Evolutionary conservation across 129 eudicot species (phyloP).

Genomic region (Kitagawia praeruptora): DNA sequence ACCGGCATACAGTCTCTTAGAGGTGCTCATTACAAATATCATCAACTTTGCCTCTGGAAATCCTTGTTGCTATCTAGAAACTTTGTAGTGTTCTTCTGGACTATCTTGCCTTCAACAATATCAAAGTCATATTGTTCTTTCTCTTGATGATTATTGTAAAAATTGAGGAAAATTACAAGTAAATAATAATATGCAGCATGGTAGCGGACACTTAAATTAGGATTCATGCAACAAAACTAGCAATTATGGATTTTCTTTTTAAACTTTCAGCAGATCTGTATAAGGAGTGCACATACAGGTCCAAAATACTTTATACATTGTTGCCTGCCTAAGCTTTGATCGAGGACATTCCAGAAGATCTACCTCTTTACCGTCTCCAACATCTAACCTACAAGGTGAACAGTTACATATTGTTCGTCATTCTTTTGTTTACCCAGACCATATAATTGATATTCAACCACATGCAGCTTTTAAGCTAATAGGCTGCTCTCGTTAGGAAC

Average conservation of each 20-base stretch:
- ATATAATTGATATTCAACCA: neutral
- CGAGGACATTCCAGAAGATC: conserved; percentile 67
- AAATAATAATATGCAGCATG: neutral
- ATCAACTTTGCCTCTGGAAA: too few species aligned
- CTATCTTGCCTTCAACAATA: conserved; percentile 55
- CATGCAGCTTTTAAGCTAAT: neutral
- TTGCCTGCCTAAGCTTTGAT: conserved; percentile 53
- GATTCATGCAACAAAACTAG: too few species aligned
- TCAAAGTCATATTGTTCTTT: conserved; percentile 65
- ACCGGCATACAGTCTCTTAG: too few species aligned
- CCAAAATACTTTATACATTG: conserved; percentile 75
- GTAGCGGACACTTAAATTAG: neutral
- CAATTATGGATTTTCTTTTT: too few species aligned
- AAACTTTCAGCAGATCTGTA: too few species aligned
- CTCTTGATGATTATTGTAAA: conserved; percentile 56
- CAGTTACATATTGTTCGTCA: neutral
- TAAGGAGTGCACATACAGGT: conserved; percentile 39
- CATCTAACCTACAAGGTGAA: conserved; percentile 46
- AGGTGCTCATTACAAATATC: too few species aligned
- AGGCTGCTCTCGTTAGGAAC: too few species aligned
- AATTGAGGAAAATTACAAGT: neutral
- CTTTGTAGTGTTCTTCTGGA: conserved; percentile 37
- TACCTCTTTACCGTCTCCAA: conserved; percentile 83
- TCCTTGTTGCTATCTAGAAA: conserved; percentile 44
- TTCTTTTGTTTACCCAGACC: neutral